These are phyloP conservation scores for Cordyceps javanica DNA, from an alignment of 2,329 filamentous ascomycete genomes.

Conservation along the genomic window DNA sequence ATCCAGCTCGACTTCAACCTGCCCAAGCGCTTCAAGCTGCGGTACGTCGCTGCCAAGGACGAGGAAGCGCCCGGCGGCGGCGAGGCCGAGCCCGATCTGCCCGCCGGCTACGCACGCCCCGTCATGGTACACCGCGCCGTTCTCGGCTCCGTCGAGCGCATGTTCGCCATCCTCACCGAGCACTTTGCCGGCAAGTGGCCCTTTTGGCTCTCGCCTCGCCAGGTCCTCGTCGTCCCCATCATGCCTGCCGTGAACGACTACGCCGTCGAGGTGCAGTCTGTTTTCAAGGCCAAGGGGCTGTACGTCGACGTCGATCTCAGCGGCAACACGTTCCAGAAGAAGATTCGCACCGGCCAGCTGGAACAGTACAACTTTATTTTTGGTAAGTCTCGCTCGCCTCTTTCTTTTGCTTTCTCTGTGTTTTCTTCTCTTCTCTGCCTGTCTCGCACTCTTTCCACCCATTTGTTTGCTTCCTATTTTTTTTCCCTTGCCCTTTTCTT, in stretches of 20 bases:
- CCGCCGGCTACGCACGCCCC: slow-evolving; percentile 67
- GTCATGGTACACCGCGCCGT: slow-evolving; percentile 87
- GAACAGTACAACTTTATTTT: slow-evolving; percentile 82
- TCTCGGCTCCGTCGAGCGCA: slow-evolving; percentile 60
- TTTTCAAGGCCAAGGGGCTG: slow-evolving; percentile 62
- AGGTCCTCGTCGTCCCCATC: slow-evolving; percentile 56
- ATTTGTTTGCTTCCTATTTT: no score
- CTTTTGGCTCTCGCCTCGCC: slow-evolving; percentile 80
- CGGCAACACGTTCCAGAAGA: slow-evolving; percentile 82
- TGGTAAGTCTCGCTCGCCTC: slow-evolving; percentile 37
- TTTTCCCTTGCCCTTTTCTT: not conserved
- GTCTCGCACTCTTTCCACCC: no score
- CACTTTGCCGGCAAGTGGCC: slow-evolving; percentile 86
- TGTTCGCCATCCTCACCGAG: slow-evolving; percentile 72
- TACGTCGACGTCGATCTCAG: slow-evolving; percentile 54
- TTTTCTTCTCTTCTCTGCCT: no score
- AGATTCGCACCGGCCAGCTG: slow-evolving; percentile 76
- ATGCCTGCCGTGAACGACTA: slow-evolving; percentile 76
- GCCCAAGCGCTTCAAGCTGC: slow-evolving; percentile 34
- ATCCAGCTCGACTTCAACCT: slow-evolving; percentile 94
- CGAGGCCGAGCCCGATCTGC: slow-evolving; percentile 45
- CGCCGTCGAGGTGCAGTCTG: slow-evolving; percentile 63
- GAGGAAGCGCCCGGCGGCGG: slow-evolving; percentile 33
- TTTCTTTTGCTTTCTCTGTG: not conserved
- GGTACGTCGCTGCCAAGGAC: slow-evolving; percentile 46